A percentile compares a stretch with the other conserved stretches of the same genome.
These are phyloP conservation scores for Hura crepitans DNA, from an alignment of 441 rosid genomes.

Conservation along the genomic window DNA sequence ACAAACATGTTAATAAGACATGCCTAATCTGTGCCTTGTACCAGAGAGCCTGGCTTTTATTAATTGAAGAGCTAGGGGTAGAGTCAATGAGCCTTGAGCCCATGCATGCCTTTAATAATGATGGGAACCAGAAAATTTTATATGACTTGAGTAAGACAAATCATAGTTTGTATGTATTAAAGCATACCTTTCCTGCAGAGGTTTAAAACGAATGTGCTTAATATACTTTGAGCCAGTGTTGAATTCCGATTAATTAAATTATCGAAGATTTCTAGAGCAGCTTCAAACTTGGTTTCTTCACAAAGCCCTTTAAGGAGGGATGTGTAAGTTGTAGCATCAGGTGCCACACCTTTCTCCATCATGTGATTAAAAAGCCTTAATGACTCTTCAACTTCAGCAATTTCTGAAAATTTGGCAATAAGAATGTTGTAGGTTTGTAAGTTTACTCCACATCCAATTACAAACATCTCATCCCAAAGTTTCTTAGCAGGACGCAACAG, in stretches of 20 bases:
- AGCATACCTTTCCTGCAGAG: slow-evolving; percentile 58
- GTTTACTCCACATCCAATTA: slow-evolving; percentile 62
- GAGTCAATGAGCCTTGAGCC: not conserved
- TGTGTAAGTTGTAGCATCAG: slow-evolving; percentile 53
- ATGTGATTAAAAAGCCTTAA: slow-evolving; percentile 58
- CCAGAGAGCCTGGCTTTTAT: not conserved
- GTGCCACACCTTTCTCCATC: slow-evolving; percentile 58
- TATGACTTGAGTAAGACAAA: not conserved
- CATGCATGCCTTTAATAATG: not conserved
- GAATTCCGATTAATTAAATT: slow-evolving; percentile 41
- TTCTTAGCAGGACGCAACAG: slow-evolving; percentile 83
- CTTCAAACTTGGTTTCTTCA: slow-evolving; percentile 52
- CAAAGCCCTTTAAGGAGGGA: slow-evolving; percentile 60
- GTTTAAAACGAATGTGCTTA: slow-evolving; percentile 36
- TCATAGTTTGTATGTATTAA: not conserved
- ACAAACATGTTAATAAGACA: too few species aligned
- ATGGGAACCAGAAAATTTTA: not conserved
- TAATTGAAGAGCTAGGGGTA: not conserved
- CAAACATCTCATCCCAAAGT: slow-evolving; percentile 95
- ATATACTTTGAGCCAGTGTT: slow-evolving; percentile 37
- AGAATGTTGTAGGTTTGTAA: slow-evolving; percentile 59
- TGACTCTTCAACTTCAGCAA: slow-evolving; percentile 65
- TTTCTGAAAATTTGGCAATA: slow-evolving; percentile 58
- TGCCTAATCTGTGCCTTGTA: too few species aligned
- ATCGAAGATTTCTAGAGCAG: slow-evolving; percentile 48